Conservation (phyloP, 2,329 filamentous ascomycete species). For the Hypocreales sp. region DNA sequence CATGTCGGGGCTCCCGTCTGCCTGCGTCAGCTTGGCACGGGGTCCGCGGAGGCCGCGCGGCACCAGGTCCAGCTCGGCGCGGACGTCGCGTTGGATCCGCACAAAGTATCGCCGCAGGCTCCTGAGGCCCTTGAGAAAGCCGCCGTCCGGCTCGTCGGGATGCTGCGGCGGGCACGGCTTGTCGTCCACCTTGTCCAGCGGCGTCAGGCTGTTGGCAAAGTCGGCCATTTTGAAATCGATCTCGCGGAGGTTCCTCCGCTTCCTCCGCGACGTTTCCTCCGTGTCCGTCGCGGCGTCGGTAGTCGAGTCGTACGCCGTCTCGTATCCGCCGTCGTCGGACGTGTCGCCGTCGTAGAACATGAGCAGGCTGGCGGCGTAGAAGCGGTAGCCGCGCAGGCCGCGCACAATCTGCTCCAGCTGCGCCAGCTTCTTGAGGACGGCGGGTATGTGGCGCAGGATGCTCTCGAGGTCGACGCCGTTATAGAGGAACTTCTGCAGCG, state of each 20-base stretch:
- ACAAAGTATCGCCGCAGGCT: slow-evolving; percentile 74
- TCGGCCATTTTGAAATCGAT: slow-evolving; percentile 97
- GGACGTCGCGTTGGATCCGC: slow-evolving; percentile 68
- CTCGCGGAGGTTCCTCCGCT: slow-evolving; percentile 34
- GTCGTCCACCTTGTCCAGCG: slow-evolving; percentile 52
- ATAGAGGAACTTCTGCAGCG: slow-evolving; percentile 78
- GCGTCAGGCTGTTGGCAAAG: slow-evolving; percentile 93
- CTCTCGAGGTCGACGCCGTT: slow-evolving; percentile 72
- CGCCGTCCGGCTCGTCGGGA: slow-evolving; percentile 67
- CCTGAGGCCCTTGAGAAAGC: slow-evolving; percentile 73
- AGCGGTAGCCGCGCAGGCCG: slow-evolving; percentile 69
- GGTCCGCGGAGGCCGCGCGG: slow-evolving; percentile 9
- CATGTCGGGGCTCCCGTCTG: slow-evolving; percentile 10
- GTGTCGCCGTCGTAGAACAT: slow-evolving; percentile 91
- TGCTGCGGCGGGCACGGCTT: slow-evolving; percentile 67
- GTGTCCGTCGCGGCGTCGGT: slow-evolving; percentile 43
- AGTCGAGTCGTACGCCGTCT: slow-evolving; percentile 38
- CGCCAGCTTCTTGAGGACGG: slow-evolving; percentile 69
- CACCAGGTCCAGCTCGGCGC: slow-evolving; percentile 33
- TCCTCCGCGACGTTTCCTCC: slow-evolving; percentile 33
- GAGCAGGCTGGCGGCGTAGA: slow-evolving; percentile 87
- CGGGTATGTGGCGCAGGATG: slow-evolving; percentile 74
- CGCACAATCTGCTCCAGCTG: slow-evolving; percentile 73
- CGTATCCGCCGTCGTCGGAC: slow-evolving; percentile 29
- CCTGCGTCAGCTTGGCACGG: slow-evolving; percentile 7